These are phyloP conservation scores for Ophiosphaerella herpotricha DNA, from an alignment of 2,329 filamentous ascomycete genomes.

Conservation along the genomic window DNA sequence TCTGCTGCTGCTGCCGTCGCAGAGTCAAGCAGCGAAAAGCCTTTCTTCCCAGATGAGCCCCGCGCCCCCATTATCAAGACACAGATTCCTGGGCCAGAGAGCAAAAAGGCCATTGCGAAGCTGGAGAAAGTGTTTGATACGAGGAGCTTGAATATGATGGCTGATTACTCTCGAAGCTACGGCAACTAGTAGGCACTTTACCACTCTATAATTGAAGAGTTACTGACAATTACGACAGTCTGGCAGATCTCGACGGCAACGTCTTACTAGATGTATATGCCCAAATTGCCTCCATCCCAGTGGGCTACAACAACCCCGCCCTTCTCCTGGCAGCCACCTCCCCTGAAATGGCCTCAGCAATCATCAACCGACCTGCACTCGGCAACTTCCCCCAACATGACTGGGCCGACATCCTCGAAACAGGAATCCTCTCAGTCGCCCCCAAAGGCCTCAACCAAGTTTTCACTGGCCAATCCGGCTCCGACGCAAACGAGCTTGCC, in stretches of 20 bases:
- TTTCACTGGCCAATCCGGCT: conserved; percentile 87
- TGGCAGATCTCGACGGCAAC: conserved; percentile 73
- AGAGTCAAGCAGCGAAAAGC: conserved; percentile 44
- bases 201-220: background rate
- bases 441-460: conserved; percentile 85
- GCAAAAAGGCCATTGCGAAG: conserved; percentile 69
- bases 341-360: conserved; percentile 75
- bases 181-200: conserved; percentile 70
- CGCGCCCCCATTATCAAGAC: conserved; percentile 59
- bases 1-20: conserved; percentile 37
- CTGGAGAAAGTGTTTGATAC: conserved; percentile 83
- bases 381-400: conserved; percentile 89
- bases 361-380: conserved; percentile 87
- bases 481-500: conserved; percentile 90
- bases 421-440: conserved; percentile 79
- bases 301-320: conserved; percentile 88
- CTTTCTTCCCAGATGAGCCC: conserved; percentile 65
- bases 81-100: conserved; percentile 75
- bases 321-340: conserved; percentile 72
- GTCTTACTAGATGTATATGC: conserved; percentile 78
- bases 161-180: conserved; percentile 43
- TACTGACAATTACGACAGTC: conserved; percentile 38
- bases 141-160: conserved; percentile 71
- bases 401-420: conserved; percentile 79
- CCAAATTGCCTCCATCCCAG: conserved; percentile 89